Evolutionary conservation across 257 asterid species (phyloP).

Genomic region (Ajuga chamaepitys): DNA sequence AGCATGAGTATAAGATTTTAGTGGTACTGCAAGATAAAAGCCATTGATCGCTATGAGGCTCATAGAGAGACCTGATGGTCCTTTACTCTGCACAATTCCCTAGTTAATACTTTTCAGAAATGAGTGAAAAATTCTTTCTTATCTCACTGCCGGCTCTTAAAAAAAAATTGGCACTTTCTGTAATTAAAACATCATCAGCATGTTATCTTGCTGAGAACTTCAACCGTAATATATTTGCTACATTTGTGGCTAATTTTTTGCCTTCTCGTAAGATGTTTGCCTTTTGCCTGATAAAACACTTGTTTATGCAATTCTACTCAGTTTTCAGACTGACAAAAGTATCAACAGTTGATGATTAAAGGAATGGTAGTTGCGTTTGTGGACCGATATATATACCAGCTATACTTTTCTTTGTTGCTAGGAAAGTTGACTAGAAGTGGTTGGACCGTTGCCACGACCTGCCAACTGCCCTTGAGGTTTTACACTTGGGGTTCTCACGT

Average conservation of each 20-base stretch:
- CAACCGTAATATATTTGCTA: neutral
- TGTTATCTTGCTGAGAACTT: constrained; percentile 1
- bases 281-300: neutral
- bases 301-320: constrained; percentile 20
- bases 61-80: neutral
- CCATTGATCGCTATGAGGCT: neutral
- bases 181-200: neutral
- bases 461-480: constrained; percentile 91
- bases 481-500: constrained; percentile 11
- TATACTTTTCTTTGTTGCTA: constrained; percentile 91
- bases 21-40: too few species aligned
- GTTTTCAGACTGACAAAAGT: constrained; percentile 63
- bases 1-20: neutral
- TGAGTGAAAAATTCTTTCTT: neutral
- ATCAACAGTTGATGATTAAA: constrained; percentile 77
- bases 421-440: constrained; percentile 91
- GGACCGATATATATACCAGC: constrained; percentile 93
- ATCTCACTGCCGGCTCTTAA: neutral
- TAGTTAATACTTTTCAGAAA: neutral
- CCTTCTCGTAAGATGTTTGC: neutral
- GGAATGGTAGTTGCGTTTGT: constrained; percentile 52
- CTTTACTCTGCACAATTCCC: neutral
- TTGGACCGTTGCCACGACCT: constrained; percentile 58
- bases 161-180: neutral
- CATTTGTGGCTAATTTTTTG: neutral